Conservation (phyloP, 176 grass and related monocot species). For the Lolium rigidum region DNA sequence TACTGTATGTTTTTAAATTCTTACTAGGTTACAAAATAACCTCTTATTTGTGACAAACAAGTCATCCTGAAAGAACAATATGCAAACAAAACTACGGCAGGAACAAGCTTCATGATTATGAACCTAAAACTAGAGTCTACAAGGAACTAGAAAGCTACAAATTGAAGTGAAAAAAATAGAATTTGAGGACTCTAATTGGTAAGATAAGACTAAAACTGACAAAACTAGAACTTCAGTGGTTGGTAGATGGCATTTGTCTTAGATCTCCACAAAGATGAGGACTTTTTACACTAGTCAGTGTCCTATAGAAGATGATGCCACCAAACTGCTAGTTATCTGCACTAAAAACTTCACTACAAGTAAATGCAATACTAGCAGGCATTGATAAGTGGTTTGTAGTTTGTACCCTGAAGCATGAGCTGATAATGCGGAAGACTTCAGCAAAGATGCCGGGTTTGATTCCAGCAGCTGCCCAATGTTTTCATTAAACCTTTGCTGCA, state of each 20-base stretch:
- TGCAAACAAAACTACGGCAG: conserved; percentile 22
- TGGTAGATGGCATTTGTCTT: not conserved
- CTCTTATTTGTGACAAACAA: not conserved
- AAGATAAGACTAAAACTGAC: not conserved
- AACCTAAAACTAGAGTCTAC: not conserved
- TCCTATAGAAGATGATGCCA: conserved; percentile 7
- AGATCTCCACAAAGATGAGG: not conserved
- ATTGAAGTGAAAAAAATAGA: not conserved
- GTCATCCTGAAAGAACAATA: conserved; percentile 4
- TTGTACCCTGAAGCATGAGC: conserved; percentile 62
- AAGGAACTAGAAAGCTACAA: not conserved
- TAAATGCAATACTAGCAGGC: conserved; percentile 10
- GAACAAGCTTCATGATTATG: conserved; percentile 16
- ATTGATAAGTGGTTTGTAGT: conserved; percentile 14
- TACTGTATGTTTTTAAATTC: not conserved
- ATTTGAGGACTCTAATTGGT: conserved; percentile 16
- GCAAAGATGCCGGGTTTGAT: conserved; percentile 52
- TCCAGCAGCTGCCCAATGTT: conserved; percentile 63
- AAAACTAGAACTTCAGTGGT: not conserved
- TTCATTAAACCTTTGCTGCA: conserved; percentile 61
- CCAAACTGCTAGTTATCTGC: not conserved
- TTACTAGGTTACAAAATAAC: not conserved
- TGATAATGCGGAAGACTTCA: conserved; percentile 57
- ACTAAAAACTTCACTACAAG: not conserved
- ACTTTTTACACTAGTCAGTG: not conserved